Evolutionary conservation across 1,284 basidiomycete species (phyloP), one percentile per base, ranked within the genome.

Genomic region (Pseudozyma pruni): DNA sequence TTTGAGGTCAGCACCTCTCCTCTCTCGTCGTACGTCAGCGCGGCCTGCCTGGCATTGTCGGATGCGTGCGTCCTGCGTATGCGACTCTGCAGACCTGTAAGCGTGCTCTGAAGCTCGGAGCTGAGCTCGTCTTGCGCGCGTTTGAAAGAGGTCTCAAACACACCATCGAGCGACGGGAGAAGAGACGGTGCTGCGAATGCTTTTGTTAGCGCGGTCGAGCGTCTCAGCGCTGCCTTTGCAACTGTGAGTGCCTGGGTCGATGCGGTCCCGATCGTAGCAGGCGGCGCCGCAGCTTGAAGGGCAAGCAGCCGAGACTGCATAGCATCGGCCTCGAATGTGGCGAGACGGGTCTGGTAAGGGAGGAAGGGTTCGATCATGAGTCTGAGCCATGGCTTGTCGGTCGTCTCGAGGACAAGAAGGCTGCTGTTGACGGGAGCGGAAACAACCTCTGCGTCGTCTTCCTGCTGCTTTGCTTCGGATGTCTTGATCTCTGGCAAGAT

Each of bases 301-400:
- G 31, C 14, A 3, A 56, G 40, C 27, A 67, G 32, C 1, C 61
- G 61, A 33, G 45, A 38, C 10, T 59, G 54, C 69, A 72, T 67
- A 7, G 69, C 69, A 22, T 63, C 55, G 9, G 57, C 63, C 19
- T 72, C 69, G 17, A 72, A 61, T 0, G 49, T 54, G 7, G 63
- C 43, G 19, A 72, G 55, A 8, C 58, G 54, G 1, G 55, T 62
- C 41, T 72, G 69, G 20, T 67, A 72, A 4, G 54, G 58, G 3
- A 67, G 31, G 40, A 72, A 72, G 0, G 69, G 51, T 44, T 52
- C 50, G 39, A 72, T 33, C 22, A 72, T 40, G 43, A 54, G 55
- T 40, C 57, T 58, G 14, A 59, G 43, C 62, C 62, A 66, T 27
- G 54, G 38, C 51, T 48, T 54, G 34, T 66, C 52, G 11, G 41